phyloP scores from a whole-genome alignment of 768 basidiomycete genomes.

The Dacryopinax primogenitus region DNA sequence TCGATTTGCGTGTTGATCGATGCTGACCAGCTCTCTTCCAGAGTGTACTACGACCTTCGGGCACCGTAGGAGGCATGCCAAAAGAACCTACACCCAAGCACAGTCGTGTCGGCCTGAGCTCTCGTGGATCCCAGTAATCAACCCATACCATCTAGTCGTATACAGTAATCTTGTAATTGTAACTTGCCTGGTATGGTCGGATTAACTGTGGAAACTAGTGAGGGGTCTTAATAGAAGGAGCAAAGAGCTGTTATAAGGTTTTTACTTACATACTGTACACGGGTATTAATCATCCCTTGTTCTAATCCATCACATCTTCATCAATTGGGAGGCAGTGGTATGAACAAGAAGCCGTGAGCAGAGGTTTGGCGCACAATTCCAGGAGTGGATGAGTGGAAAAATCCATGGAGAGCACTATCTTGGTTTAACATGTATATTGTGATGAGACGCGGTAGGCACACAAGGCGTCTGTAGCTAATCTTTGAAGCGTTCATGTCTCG shows the following conservation, averaged over 20 bases:
- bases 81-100: constrained; percentile 4
- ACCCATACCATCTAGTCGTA: neutral
- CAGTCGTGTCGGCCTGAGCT: constrained; percentile 4
- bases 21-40: too few species aligned
- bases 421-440: too few species aligned
- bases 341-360: neutral
- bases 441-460: too few species aligned
- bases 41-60: neutral
- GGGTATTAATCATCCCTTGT: neutral
- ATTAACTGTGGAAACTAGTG: neutral
- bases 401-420: too few species aligned
- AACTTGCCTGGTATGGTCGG: neutral
- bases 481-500: too few species aligned
- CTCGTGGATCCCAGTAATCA: neutral
- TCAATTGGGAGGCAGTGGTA: neutral
- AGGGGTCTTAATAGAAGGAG: neutral
- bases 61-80: constrained; percentile 1
- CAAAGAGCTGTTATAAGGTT: neutral
- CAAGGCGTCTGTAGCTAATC: too few species aligned
- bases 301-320: neutral
- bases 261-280: neutral
- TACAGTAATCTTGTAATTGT: constrained; percentile 1
- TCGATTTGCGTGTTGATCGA: neutral
- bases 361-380: too few species aligned
- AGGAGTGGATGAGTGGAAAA: too few species aligned